Conservation (phyloP, 2,329 filamentous ascomycete species). For the Phialemoniopsis sp. region DNA sequence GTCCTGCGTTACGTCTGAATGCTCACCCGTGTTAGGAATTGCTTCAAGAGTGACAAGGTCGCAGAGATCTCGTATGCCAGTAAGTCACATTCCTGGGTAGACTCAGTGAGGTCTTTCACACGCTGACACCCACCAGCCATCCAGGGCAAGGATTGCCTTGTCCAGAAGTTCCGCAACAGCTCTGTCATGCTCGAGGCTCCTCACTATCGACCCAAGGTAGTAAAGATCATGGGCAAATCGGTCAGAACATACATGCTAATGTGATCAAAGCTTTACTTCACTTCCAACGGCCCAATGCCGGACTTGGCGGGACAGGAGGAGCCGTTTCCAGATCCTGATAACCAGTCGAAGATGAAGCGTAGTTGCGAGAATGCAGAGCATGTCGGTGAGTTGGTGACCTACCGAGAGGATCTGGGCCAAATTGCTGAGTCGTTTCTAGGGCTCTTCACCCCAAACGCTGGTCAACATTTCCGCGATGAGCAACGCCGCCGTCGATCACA, state of each 20-base stretch:
- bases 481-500: constrained; percentile 73
- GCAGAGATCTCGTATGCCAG: constrained; percentile 95
- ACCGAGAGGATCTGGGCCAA: not conserved
- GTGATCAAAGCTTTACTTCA: constrained; percentile 43
- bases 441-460: constrained; percentile 75
- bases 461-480: constrained; percentile 69
- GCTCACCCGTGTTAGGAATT: constrained; percentile 52
- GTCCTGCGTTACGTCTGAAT: constrained; percentile 5
- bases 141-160: constrained; percentile 84
- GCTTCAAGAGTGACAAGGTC: constrained; percentile 78
- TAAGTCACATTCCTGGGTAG: constrained; percentile 35
- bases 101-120: constrained; percentile 15
- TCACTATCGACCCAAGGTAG: constrained; percentile 79
- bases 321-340: constrained; percentile 74
- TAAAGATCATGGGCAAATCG: not conserved
- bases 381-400: constrained; percentile 55
- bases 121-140: constrained; percentile 54
- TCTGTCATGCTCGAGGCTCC: constrained; percentile 87
- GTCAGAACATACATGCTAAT: constrained; percentile 9
- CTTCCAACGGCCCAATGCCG: constrained; percentile 39
- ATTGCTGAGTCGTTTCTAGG: constrained; percentile 35
- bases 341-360: constrained; percentile 80
- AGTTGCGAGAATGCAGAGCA: constrained; percentile 84
- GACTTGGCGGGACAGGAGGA: constrained; percentile 67
- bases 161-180: constrained; percentile 95